These are phyloP conservation scores for Penicillium concentricum DNA, from an alignment of 2,329 filamentous ascomycete species.

Conservation along the genomic window DNA sequence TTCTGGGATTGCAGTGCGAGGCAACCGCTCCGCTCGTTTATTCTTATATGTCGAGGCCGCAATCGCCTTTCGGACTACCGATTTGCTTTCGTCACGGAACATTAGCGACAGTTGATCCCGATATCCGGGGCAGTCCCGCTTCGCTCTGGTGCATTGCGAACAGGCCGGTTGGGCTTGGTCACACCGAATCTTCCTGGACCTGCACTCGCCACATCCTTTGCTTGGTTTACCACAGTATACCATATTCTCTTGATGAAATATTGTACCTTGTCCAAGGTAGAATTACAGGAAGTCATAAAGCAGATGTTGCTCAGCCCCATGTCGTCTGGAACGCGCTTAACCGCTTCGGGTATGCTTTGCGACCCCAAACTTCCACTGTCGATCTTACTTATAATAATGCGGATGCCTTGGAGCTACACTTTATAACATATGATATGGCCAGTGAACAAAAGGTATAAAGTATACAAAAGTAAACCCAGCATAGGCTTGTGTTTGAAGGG, in stretches of 20 bases:
- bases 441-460: not conserved
- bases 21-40: constrained; percentile 14
- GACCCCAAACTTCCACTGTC: constrained; percentile 1
- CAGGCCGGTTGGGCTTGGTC: constrained; percentile 62
- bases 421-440: not conserved
- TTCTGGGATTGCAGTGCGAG: constrained; percentile 29
- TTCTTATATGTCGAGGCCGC: constrained; percentile 32
- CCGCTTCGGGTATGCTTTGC: constrained; percentile 11
- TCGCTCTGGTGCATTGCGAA: constrained; percentile 61
- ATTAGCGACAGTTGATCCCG: constrained; percentile 63
- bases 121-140: constrained; percentile 63
- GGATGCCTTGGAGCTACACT: not conserved
- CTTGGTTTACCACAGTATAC: constrained; percentile 47
- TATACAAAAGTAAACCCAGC: not conserved
- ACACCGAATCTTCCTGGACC: constrained; percentile 51
- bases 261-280: not conserved
- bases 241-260: constrained; percentile 26
- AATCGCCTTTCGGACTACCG: constrained; percentile 58
- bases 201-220: constrained; percentile 46
- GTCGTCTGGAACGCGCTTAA: constrained; percentile 1
- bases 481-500: not conserved
- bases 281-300: not conserved
- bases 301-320: not conserved
- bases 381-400: not conserved
- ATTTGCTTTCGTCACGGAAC: constrained; percentile 65